These are phyloP conservation scores for Voacanga thouarsii DNA, from an alignment of 257 asterid species.

Conservation along the genomic window DNA sequence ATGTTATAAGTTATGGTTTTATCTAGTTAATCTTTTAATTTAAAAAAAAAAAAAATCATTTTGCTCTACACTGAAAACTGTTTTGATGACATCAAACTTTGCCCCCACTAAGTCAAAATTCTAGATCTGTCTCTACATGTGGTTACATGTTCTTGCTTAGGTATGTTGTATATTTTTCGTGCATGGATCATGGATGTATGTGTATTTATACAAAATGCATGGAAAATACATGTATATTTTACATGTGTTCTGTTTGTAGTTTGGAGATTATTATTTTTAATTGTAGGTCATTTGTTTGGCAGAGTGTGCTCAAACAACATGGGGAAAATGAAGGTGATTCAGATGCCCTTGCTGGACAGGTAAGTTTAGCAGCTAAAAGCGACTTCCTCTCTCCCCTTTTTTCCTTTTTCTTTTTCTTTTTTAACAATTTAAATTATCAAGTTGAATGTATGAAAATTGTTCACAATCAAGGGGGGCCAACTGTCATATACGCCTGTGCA, in stretches of 20 bases:
- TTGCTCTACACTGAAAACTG: neutral
- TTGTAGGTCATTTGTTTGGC: constrained; percentile 18
- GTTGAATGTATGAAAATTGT: neutral
- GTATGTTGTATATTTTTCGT: neutral
- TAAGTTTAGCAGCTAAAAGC: constrained; percentile 13
- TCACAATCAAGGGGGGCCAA: neutral
- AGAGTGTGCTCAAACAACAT: constrained; percentile 54
- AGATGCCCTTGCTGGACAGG: constrained; percentile 71
- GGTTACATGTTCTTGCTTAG: neutral
- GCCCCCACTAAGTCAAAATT: neutral
- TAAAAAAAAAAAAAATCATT: neutral
- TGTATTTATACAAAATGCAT: neutral
- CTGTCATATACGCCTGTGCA: neutral
- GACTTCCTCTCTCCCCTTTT: neutral
- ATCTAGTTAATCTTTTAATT: neutral
- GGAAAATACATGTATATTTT: neutral
- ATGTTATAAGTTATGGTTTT: neutral
- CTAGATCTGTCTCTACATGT: neutral
- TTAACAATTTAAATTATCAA: neutral
- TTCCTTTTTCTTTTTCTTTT: neutral
- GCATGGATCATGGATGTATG: neutral
- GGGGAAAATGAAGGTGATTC: constrained; percentile 52
- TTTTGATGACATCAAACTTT: neutral
- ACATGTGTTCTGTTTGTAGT: neutral
- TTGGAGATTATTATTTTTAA: neutral